These are phyloP conservation scores for Mycena olivaceomarginata DNA, from an alignment of 768 basidiomycete genomes.

Conservation along the genomic window DNA sequence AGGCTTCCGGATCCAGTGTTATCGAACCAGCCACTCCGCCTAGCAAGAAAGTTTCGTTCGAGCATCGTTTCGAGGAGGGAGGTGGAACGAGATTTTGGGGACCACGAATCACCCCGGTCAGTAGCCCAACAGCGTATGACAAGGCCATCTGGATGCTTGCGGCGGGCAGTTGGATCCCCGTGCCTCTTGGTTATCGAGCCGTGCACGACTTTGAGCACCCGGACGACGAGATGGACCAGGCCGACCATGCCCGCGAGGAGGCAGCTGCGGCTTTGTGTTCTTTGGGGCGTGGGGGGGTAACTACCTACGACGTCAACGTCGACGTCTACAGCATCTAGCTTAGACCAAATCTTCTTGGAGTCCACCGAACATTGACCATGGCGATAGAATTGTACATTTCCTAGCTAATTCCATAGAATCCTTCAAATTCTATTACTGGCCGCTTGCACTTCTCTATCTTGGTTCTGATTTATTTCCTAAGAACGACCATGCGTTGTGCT, in stretches of 20 bases:
- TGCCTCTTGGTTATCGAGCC: not conserved
- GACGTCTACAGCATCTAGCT: not conserved
- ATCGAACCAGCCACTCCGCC: not conserved
- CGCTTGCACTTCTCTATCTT: not conserved
- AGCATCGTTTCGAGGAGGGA: not conserved
- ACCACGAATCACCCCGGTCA: not conserved
- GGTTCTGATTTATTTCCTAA: not conserved
- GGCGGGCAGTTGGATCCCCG: not conserved
- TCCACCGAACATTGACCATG: not conserved
- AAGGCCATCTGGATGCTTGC: not conserved
- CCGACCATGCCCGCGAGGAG: not conserved
- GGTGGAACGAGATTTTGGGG: not conserved
- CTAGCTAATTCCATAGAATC: not conserved
- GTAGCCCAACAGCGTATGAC: not conserved
- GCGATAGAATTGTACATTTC: not conserved
- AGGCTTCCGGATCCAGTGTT: not conserved
- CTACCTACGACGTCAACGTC: not conserved
- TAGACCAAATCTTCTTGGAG: not conserved
- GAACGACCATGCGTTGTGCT: not conserved
- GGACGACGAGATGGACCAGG: not conserved
- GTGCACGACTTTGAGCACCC: not conserved
- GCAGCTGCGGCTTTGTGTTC: not conserved
- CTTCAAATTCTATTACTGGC: not conserved
- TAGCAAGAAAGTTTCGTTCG: not conserved
- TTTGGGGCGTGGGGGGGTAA: not conserved